Base-by-base conservation (phyloP, 257 asterid genomes). In the Eucommia ulmoides region DNA sequence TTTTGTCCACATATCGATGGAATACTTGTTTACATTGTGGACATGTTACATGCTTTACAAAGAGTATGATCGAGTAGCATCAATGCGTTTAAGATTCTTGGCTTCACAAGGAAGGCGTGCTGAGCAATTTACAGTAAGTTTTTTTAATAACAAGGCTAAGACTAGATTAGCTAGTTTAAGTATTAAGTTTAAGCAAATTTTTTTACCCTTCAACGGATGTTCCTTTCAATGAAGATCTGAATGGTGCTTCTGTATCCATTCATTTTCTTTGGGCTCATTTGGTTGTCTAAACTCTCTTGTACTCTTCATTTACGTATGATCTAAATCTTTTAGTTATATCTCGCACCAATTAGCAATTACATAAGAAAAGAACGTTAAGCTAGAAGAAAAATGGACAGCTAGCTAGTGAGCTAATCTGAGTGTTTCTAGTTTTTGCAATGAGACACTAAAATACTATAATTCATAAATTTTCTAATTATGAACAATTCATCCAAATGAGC, bases 121-220 rank as follows among this genome's bases (percentile, higher is more conserved):
- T n/a, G 99, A 83, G 66, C 99, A 91, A 50, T 91, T 83, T 73
- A 83, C 94, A 51, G 97, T 87, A 60, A 71, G 97, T 81, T 57
- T 35, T 52, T 44, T 23, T 35, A 42, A 29, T 19, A 12, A 26
- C 26, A 24, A 15, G 23, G 12, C 12, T 29, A 8, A 8, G 12
- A 29, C 38, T 29, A 29, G 38, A 8, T 35, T 15, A 10, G 11
- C 11, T 2, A 10, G 5, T 10, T 11, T 4, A 35, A 35, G 15
- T 10, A 29, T 14, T 10, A 1, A 9, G n/a, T 35, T 18, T 35
- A 1, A 35, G 2, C 16, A 10, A 10, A 3, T 9, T 35, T 35
- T 35, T 35, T 18, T 11, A 9, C 44, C 44, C 0, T 35, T 35
- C 44, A 35, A 10, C 3, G 44, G 11, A 18, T 9, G 11, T 35